Conservation (phyloP, 371 early-diverging fungal genomes). For the Mortierella sp. region DNA sequence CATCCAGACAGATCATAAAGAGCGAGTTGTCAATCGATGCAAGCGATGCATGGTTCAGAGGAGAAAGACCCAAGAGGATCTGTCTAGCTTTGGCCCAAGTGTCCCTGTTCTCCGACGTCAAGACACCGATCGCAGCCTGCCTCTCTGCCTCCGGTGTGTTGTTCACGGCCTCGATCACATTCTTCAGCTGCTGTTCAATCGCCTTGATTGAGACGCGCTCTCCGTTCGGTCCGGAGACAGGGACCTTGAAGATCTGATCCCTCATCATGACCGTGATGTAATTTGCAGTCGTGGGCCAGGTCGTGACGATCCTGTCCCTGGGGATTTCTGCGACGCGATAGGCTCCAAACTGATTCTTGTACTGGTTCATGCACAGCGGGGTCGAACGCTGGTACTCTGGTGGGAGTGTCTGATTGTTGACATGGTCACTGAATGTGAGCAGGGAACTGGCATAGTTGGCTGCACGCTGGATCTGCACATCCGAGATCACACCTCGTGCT, state of each 20-base stretch:
- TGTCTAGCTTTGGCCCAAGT: slow-evolving; percentile 78
- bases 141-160: slow-evolving; percentile 56
- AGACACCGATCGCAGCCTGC: slow-evolving; percentile 78
- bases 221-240: slow-evolving; percentile 78
- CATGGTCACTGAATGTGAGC: slow-evolving; percentile 76
- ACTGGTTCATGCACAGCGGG: slow-evolving; percentile 94
- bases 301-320: slow-evolving; percentile 75
- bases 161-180: slow-evolving; percentile 73
- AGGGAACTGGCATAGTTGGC: slow-evolving; percentile 77
- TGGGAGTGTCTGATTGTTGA: slow-evolving; percentile 77
- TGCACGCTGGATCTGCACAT: slow-evolving; percentile 82
- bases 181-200: slow-evolving; percentile 71
- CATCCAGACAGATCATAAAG: slow-evolving; percentile 90
- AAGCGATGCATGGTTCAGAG: slow-evolving; percentile 71
- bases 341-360: slow-evolving; percentile 85
- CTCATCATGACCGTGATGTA: slow-evolving; percentile 88
- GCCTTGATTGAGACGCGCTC: slow-evolving; percentile 70
- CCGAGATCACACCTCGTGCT: slow-evolving; percentile 67
- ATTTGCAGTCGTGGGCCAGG: slow-evolving; percentile 76
- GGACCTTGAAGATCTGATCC: slow-evolving; percentile 85
- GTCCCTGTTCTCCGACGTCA: slow-evolving; percentile 90
- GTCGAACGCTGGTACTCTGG: slow-evolving; percentile 76
- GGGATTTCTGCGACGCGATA: slow-evolving; percentile 77
- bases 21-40: slow-evolving; percentile 82
- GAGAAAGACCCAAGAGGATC: slow-evolving; percentile 55